Evolutionary conservation across 2,329 filamentous ascomycete species (phyloP).

Genomic region (Aureobasidium sp.): DNA sequence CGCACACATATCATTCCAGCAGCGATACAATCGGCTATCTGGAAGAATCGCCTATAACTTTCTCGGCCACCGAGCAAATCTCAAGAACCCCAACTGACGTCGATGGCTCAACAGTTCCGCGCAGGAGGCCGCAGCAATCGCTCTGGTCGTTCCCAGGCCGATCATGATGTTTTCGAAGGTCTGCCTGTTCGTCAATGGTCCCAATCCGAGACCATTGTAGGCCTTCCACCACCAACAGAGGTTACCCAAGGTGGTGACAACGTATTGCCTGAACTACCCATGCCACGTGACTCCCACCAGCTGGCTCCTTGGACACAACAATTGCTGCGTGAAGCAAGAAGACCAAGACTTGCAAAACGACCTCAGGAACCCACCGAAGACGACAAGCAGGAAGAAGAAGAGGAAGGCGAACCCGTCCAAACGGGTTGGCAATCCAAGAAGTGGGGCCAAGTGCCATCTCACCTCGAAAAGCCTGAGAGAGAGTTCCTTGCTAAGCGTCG

Average conservation of each 20-base stretch:
- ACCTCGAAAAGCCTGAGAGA: constrained; percentile 49
- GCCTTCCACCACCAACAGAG: constrained; percentile 58
- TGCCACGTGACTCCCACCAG: constrained; percentile 79
- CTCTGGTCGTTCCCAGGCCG: constrained; percentile 48
- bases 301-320: constrained; percentile 73
- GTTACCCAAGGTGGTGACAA: constrained; percentile 52
- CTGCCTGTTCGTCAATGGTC: constrained; percentile 89
- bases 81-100: neutral
- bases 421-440: constrained; percentile 48
- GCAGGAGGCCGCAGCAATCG: constrained; percentile 50
- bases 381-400: constrained; percentile 40
- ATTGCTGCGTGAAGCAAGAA: constrained; percentile 70
- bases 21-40: neutral
- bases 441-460: constrained; percentile 49
- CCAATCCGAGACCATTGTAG: constrained; percentile 41
- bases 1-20: neutral
- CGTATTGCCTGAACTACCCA: constrained; percentile 70
- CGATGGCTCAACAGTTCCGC: constrained; percentile 38
- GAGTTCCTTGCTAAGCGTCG: constrained; percentile 56
- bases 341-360: constrained; percentile 67
- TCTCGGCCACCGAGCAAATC: neutral
- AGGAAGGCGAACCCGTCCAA: constrained; percentile 18
- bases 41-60: neutral
- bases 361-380: constrained; percentile 56
- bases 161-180: constrained; percentile 62